A percentile compares a stretch with the other conserved stretches of the same genome.
phyloP scores from a whole-genome alignment of 83 land plant genomes.

The Picea abies region DNA sequence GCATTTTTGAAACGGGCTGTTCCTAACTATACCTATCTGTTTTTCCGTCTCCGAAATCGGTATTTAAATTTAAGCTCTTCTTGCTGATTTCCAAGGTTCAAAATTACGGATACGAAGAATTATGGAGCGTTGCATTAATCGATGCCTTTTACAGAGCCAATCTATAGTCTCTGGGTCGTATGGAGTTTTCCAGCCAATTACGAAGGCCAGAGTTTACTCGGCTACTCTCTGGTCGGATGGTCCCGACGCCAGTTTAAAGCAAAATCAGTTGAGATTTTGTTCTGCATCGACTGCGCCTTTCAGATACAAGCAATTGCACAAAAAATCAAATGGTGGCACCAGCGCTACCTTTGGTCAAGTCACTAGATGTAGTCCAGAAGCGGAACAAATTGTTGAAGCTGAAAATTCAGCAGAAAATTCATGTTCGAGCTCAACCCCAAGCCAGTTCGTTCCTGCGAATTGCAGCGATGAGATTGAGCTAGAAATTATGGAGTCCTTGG shows the following conservation, averaged over 20 bases:
- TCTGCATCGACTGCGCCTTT: not conserved
- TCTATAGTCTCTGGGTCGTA: not conserved
- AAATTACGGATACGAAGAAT: not conserved
- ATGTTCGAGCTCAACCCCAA: not conserved
- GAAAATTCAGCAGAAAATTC: not conserved
- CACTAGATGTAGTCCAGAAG: not conserved
- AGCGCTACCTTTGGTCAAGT: not conserved
- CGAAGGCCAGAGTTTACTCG: not conserved
- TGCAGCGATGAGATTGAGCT: not conserved
- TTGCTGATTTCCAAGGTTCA: too few species aligned
- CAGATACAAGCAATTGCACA: not conserved
- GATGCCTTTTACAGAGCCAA: not conserved
- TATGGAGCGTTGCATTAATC: constrained; percentile 13
- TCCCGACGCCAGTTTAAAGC: not conserved
- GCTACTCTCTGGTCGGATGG: not conserved
- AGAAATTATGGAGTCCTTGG: not conserved
- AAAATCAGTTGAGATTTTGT: not conserved
- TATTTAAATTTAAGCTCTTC: too few species aligned
- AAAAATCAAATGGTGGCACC: not conserved
- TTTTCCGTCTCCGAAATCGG: too few species aligned
- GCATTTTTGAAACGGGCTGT: too few species aligned
- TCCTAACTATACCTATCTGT: too few species aligned
- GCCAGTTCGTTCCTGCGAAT: not conserved
- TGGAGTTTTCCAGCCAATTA: not conserved
- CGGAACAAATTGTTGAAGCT: not conserved